phyloP scores from a whole-genome alignment of 1,139 yeast species.

The Saccharomyces hybrid region DNA sequence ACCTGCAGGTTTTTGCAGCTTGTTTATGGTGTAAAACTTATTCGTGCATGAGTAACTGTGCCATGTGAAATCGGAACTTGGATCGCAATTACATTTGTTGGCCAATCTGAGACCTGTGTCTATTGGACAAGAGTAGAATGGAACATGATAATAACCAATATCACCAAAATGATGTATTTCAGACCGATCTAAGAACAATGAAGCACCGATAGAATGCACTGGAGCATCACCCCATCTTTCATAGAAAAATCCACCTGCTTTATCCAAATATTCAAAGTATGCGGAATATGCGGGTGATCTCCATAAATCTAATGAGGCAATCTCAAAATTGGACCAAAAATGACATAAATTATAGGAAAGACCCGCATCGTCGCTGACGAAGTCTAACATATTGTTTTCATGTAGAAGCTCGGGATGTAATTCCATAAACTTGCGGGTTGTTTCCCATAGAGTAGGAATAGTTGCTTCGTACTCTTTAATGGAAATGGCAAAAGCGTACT shows the following conservation, averaged over 20 bases:
- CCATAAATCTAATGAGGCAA: slow-evolving; percentile 74
- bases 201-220: slow-evolving; percentile 76
- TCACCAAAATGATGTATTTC: slow-evolving; percentile 75
- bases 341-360: slow-evolving; percentile 72
- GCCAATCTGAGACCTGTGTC: slow-evolving; percentile 46
- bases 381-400: slow-evolving; percentile 54
- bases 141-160: slow-evolving; percentile 77
- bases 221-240: slow-evolving; percentile 98
- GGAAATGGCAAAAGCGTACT: slow-evolving; percentile 58
- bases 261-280: slow-evolving; percentile 66
- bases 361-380: slow-evolving; percentile 62
- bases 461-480: slow-evolving; percentile 53
- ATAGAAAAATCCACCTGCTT: slow-evolving; percentile 81
- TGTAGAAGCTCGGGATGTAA: slow-evolving; percentile 40
- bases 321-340: slow-evolving; percentile 91
- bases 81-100: slow-evolving; percentile 66
- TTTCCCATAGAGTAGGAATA: slow-evolving; percentile 56
- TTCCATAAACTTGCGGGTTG: slow-evolving; percentile 46
- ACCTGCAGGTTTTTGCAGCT: slow-evolving; percentile 60
- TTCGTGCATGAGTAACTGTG: slow-evolving; percentile 79
- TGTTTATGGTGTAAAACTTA: slow-evolving; percentile 57
- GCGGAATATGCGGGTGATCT: slow-evolving; percentile 56
- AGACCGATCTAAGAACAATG: slow-evolving; percentile 56
- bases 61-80: slow-evolving; percentile 76
- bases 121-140: slow-evolving; percentile 76